Percentiles rank a stretch among this genome's conserved stretches.
These are phyloP conservation scores for Annulohypoxylon moriforme DNA, from an alignment of 495 filamentous ascomycete genomes.

Conservation along the genomic window DNA sequence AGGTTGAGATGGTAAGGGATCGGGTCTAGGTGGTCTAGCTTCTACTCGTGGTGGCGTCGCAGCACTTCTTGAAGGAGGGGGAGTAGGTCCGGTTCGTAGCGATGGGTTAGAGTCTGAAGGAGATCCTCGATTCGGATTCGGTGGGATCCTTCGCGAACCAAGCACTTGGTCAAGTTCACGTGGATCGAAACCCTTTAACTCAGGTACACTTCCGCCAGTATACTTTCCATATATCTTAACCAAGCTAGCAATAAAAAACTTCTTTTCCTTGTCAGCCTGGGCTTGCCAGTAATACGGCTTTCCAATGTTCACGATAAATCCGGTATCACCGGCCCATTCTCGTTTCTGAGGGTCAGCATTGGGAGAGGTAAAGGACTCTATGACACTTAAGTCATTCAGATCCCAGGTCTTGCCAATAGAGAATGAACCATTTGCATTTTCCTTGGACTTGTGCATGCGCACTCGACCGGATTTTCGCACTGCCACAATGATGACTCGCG, in stretches of 20 bases:
- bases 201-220: constrained; percentile 84
- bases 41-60: constrained; percentile 51
- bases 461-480: constrained; percentile 92
- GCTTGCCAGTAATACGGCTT: constrained; percentile 99
- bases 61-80: constrained; percentile 52
- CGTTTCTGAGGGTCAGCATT: constrained; percentile 73
- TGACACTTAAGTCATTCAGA: constrained; percentile 82
- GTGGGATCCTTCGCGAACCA: constrained; percentile 55
- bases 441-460: constrained; percentile 94
- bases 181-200: constrained; percentile 82
- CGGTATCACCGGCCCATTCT: constrained; percentile 80
- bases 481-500: constrained; percentile 88
- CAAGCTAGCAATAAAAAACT: constrained; percentile 94
- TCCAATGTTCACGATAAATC: constrained; percentile 88
- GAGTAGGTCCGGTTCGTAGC: constrained; percentile 37
- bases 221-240: constrained; percentile 97
- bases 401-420: constrained; percentile 99
- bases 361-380: constrained; percentile 79
- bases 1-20: constrained; percentile 30
- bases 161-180: constrained; percentile 78
- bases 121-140: constrained; percentile 49
- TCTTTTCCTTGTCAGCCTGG: constrained; percentile 90
- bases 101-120: constrained; percentile 47
- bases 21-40: constrained; percentile 35
- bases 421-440: constrained; percentile 92